These are phyloP conservation scores for Hypoxylon sp. DNA, from an alignment of 2,329 filamentous ascomycete genomes.

Conservation along the genomic window DNA sequence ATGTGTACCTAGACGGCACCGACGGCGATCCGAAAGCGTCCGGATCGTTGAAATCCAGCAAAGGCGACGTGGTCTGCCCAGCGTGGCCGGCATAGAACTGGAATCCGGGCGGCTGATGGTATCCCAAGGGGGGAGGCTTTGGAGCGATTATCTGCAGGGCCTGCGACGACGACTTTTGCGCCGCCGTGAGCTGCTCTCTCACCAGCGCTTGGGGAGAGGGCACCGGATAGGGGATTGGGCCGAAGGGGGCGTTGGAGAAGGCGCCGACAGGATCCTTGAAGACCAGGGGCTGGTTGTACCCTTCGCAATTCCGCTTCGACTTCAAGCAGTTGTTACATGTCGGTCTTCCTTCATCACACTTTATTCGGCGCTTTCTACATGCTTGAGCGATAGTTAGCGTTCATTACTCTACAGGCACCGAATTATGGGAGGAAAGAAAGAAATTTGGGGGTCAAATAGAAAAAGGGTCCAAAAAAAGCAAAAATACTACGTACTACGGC, in stretches of 20 bases:
- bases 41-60: slow-evolving; percentile 35
- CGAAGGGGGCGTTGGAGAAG: slow-evolving; percentile 58
- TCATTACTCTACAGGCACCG: slow-evolving; percentile 8
- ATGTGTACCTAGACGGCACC: slow-evolving; percentile 40
- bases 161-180: slow-evolving; percentile 50
- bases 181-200: slow-evolving; percentile 52
- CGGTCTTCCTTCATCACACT: slow-evolving; percentile 90
- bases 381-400: slow-evolving; percentile 59
- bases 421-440: too few species aligned
- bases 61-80: slow-evolving; percentile 39
- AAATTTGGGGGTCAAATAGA: too few species aligned
- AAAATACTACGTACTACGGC: slow-evolving; percentile 76
- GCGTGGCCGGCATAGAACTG: slow-evolving; percentile 47
- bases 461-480: neutral
- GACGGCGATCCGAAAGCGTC: slow-evolving; percentile 37
- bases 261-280: slow-evolving; percentile 78
- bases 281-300: slow-evolving; percentile 80
- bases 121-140: slow-evolving; percentile 54
- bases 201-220: slow-evolving; percentile 56
- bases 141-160: slow-evolving; percentile 60
- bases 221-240: slow-evolving; percentile 55
- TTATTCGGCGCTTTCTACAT: slow-evolving; percentile 93
- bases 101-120: slow-evolving; percentile 43
- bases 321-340: slow-evolving; percentile 86
- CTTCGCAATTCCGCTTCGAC: slow-evolving; percentile 83